Evolutionary conservation across 2,329 filamentous ascomycete species (phyloP).

Genomic region (Hirsutella rhossiliensis): DNA sequence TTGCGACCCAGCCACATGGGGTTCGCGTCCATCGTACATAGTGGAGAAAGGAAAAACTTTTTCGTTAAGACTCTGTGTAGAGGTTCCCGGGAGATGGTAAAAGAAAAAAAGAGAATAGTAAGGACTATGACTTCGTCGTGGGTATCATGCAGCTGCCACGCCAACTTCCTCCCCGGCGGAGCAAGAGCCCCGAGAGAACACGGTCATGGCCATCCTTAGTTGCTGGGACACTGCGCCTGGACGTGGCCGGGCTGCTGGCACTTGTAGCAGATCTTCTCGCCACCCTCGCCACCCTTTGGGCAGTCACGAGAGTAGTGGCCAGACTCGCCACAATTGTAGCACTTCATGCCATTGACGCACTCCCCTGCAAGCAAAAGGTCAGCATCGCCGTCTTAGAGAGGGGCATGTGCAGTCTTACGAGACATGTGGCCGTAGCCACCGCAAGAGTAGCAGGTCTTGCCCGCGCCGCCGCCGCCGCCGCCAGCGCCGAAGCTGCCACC

Average conservation of each 20-base stretch:
- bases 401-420: constrained; percentile 34
- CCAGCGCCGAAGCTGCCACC: constrained; percentile 27
- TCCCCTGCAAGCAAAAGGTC: constrained; percentile 40
- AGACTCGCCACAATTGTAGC: constrained; percentile 96
- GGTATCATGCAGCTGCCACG: constrained; percentile 31
- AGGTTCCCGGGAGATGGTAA: background rate
- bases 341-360: constrained; percentile 98
- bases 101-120: constrained; percentile 10
- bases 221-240: constrained; percentile 77
- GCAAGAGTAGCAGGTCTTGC: constrained; percentile 96
- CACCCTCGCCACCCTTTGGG: constrained; percentile 71
- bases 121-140: constrained; percentile 21
- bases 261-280: constrained; percentile 98
- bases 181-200: constrained; percentile 9
- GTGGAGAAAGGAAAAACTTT: background rate
- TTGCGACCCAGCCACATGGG: constrained; percentile 17
- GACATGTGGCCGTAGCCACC: constrained; percentile 96
- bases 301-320: constrained; percentile 95
- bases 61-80: background rate
- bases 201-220: constrained; percentile 29
- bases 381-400: too few species aligned
- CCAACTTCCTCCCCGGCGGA: constrained; percentile 17
- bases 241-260: constrained; percentile 78
- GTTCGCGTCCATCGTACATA: constrained; percentile 17
- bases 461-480: constrained; percentile 36